Evolutionary conservation across 2,329 filamentous ascomycete species (phyloP), one percentile per base, ranked within the genome.

Genomic region (Neofusicoccum umdonicola): DNA sequence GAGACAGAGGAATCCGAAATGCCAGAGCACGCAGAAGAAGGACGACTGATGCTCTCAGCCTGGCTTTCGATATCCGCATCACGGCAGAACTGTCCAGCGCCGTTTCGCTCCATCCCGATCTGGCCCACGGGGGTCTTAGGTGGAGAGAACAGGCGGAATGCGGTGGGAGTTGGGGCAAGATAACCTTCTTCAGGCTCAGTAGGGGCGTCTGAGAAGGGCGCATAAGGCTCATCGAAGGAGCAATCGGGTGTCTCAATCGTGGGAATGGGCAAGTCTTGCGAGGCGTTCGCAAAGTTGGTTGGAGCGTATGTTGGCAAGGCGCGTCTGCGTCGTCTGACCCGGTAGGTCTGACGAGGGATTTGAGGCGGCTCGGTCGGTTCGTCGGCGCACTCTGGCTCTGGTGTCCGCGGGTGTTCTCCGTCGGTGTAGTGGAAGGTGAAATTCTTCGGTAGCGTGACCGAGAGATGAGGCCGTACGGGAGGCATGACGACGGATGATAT

Each of bases 1-100:
- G 85, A 87, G 17, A 84, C 74, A 2, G 87, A 89, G 0, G 87
- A 89, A 71, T 89, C 84, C 2, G 87, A 88, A 50, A 84, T 80
- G 64, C 82, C 81, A 2, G 86, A 88, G 69, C 82, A 84, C 4
- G 84, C 81, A 3, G 87, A 88, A 6, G 80, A 79, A 3, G 87
- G 84, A 48, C 87, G 82, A 69, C 79, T 78, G 57, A 87, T 82
- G 22, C 76, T 74, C 56, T 81, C 78, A 35, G 78, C 81, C 45
- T 71, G 72, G 57, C 67, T 69, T 69, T 68, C 72, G 13, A 73
- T 70, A 15, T 76, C 72, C n/a, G 71, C 67, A 27, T 75, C 76
- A 77, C 45, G 71, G 68, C 37, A 72, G 71, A 9, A 69, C 64
- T 31, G 64, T 69, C 41, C 74, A 72, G 62, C 72, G 75, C 42